These are phyloP conservation scores for Fonsecaea erecta DNA, from an alignment of 2,329 filamentous ascomycete genomes.

Conservation along the genomic window DNA sequence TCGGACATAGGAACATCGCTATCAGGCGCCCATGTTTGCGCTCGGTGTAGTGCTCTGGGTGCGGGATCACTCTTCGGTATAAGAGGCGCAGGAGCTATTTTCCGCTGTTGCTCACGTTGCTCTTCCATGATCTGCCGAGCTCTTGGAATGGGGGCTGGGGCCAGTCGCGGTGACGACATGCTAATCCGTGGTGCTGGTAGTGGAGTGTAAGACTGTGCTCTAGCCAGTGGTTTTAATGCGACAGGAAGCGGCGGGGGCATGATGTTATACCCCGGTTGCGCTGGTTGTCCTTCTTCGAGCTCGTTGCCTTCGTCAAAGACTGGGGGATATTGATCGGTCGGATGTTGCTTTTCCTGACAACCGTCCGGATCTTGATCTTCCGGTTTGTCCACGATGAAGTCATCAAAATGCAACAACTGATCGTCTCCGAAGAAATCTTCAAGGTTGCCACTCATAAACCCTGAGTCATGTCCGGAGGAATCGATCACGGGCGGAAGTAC, in stretches of 20 bases:
- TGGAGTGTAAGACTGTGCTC: constrained; percentile 32
- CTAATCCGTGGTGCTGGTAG: constrained; percentile 18
- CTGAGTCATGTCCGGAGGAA: constrained; percentile 65
- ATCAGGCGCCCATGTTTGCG: constrained; percentile 52
- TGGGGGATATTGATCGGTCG: constrained; percentile 14
- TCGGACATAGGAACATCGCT: constrained; percentile 51
- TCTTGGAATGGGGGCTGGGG: constrained; percentile 36
- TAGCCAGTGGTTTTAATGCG: constrained; percentile 23
- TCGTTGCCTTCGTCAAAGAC: constrained; percentile 35
- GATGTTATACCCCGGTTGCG: constrained; percentile 24
- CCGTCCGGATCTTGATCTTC: constrained; percentile 17
- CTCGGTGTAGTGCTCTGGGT: constrained; percentile 48
- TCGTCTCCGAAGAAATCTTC: constrained; percentile 47
- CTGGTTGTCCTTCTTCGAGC: constrained; percentile 6
- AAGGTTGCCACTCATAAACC: constrained; percentile 80
- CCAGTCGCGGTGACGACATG: constrained; percentile 35
- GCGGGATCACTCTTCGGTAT: constrained; percentile 59
- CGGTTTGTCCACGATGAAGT: constrained; percentile 33
- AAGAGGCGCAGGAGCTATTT: constrained; percentile 37
- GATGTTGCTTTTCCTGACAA: constrained; percentile 8
- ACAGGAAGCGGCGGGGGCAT: constrained; percentile 31
- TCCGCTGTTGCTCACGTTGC: constrained; percentile 33
- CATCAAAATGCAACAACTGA: constrained; percentile 34
- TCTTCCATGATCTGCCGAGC: constrained; percentile 37
- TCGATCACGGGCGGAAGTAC: constrained; percentile 63